Base-by-base conservation (phyloP, 768 basidiomycete genomes). In the Rhizopogon vinicolor region DNA sequence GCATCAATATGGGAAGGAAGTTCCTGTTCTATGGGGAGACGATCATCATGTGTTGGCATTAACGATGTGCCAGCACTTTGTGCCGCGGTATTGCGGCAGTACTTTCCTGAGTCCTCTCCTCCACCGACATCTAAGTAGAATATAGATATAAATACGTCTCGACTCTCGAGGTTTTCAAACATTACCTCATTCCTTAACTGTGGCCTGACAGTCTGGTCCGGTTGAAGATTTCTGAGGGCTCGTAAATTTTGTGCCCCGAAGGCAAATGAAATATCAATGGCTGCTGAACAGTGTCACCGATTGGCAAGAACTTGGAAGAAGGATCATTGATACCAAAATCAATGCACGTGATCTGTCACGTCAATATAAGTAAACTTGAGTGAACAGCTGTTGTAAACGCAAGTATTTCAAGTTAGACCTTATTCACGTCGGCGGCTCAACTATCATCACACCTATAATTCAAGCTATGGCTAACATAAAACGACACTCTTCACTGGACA, bases 211-310 rank as follows among this genome's bases (percentile, higher is more conserved):
- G 25, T 25, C 25, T 4, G 25, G 25, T 25, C 25, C 25, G 5
- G 25, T 25, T 25, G 4, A 25, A 92, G 94, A 65, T 99, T 96
- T 75, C 74, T 98, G 57, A 82, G 97, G 35, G 95, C 96, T 6
- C 80, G 97, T 61, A 94, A 89, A 72, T 99, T 98, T 61, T 93
- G 98, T 73, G 69, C 96, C 8, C 69, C 67, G 43, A 85, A 84
- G 68, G 81, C 93, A 9, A 96, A 93, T 75, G 72, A 74, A 62
- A 99, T 98, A 96, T 74, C 96, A 61, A 64, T 86, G 55, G 73
- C 77, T 41, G 84, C 83, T 51, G 94, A 98, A 71, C 74, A 93
- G 62, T 99, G 96, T 4, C 25, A 5, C 25, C 25, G 25, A 25
- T 25, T 25, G 25, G 4, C 25, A 25, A 25, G 25, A 25, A 25